These are phyloP conservation scores for Metarhizium rileyi DNA, from an alignment of 2,329 filamentous ascomycete species.

Conservation along the genomic window DNA sequence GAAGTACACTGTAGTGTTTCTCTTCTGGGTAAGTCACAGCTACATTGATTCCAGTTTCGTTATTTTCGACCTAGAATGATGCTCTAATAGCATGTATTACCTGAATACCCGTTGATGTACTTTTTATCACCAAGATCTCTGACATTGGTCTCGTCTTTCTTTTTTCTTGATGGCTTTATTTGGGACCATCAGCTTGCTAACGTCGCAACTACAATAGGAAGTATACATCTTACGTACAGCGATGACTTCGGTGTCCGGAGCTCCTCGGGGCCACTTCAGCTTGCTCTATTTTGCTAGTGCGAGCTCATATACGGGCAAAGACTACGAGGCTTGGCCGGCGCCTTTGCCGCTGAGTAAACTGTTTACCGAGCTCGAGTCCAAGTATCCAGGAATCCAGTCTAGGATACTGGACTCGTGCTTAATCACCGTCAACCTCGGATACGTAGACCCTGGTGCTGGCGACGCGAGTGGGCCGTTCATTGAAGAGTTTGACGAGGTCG, in stretches of 20 bases:
- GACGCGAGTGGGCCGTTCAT: conserved; percentile 40
- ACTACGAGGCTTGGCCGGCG: conserved; percentile 55
- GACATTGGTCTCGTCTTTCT: conserved; percentile 29
- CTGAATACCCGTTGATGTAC: conserved; percentile 47
- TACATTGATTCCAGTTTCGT: conserved; percentile 5
- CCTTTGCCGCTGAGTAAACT: conserved; percentile 54
- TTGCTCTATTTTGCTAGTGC: conserved; percentile 77
- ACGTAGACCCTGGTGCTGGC: conserved; percentile 54
- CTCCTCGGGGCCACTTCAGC: conserved; percentile 59
- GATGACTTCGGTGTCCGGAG: conserved; percentile 32
- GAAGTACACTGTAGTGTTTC: background rate
- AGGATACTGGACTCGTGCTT: conserved; percentile 64
- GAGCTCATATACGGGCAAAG: conserved; percentile 58
- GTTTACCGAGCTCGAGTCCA: conserved; percentile 57
- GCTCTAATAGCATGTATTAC: conserved; percentile 48
- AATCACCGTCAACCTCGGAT: conserved; percentile 72
- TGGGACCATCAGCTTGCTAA: conserved; percentile 1
- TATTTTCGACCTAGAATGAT: conserved; percentile 34
- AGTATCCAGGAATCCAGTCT: conserved; percentile 58
- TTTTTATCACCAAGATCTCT: conserved; percentile 65
- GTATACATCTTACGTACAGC: background rate
- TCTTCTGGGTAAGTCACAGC: conserved; percentile 8
- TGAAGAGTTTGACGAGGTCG: conserved; percentile 69
- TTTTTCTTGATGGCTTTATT: conserved; percentile 3
- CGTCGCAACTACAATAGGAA: background rate